Base-by-base conservation (phyloP, 2,329 filamentous ascomycete species). In the Xenosphaeropsis pyriputrescens region DNA sequence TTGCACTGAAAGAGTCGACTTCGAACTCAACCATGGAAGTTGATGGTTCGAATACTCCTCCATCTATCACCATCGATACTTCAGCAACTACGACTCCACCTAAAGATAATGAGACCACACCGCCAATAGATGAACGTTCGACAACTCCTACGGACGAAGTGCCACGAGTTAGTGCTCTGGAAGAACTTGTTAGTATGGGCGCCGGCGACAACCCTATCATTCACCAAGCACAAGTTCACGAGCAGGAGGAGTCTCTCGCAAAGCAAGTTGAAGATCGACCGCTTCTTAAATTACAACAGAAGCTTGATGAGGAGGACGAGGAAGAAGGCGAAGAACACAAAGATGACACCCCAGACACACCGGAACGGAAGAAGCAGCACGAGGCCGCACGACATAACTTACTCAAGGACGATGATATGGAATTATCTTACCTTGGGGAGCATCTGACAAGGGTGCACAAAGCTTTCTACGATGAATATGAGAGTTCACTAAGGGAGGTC, bases 241-340 rank as follows among this genome's bases (percentile, higher is more conserved):
- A 91, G 50, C 89, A 96, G 55, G 85, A 91, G 50, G 84, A 89
- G 54, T 73, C 79, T 1, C 72, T 98, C 35, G 81, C 88, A 52
- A 85, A 86, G 43, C 91, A 98, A 58, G 70, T 96, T 14, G 84
- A 79, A 42, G 86, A 95, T 44, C 74, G 89, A 12, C 91, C 91
- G 0, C 62, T 98, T 18, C 63, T 93, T n/a, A 85, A 91, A 53
- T 81, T 93, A 62, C 91, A 98, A 57, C 83, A 94, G 50, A 70
- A 86, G 54, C 68, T 95, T 16, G 91, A 98, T 51, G 83, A 85
- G 48, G 83, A 86, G 50, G 83, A 88, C 47, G 77, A 85, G 31
- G 59, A 58, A 47, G 49, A 44, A 34, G 51, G 40, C 30, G 52
- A 54, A 18, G 62, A 66, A 39, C 57, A 59, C 12, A 57, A 61